These are phyloP conservation scores for barrel medic (Medicago truncatula) DNA, from an alignment of 306 rosid species.

Conservation along the genomic window DNA sequence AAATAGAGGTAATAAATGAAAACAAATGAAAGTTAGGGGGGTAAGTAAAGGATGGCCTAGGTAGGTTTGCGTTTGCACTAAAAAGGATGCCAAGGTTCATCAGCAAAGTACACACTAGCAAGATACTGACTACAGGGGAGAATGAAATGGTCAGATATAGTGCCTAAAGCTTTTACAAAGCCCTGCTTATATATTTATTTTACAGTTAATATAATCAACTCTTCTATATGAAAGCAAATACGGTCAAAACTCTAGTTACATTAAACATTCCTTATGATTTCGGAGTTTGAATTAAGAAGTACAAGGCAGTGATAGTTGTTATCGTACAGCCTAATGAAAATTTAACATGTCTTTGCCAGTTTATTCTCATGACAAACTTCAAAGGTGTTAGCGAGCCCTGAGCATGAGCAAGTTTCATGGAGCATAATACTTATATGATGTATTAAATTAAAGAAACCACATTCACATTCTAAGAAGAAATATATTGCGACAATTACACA, in stretches of 20 bases:
- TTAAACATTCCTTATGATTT: background rate
- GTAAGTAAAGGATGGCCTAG: background rate
- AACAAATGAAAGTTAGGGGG: background rate
- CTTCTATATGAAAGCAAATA: background rate
- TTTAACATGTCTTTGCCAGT: background rate
- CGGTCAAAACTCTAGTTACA: background rate
- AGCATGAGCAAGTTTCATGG: background rate
- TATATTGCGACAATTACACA: background rate
- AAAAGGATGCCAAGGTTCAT: background rate
- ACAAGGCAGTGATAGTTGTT: background rate
- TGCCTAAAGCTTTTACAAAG: background rate
- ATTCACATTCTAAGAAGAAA: background rate
- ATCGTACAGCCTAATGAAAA: background rate
- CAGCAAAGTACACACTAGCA: background rate
- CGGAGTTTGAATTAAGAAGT: background rate
- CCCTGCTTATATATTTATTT: background rate
- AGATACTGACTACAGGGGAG: background rate
- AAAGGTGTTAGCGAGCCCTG: background rate
- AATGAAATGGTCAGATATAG: background rate
- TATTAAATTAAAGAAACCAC: background rate
- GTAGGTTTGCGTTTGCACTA: background rate
- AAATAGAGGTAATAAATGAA: background rate
- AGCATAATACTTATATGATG: background rate
- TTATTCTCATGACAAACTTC: background rate
- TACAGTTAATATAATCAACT: background rate